Conservation (phyloP, 805 yeast species). For the Cyberlindnera veronae region DNA sequence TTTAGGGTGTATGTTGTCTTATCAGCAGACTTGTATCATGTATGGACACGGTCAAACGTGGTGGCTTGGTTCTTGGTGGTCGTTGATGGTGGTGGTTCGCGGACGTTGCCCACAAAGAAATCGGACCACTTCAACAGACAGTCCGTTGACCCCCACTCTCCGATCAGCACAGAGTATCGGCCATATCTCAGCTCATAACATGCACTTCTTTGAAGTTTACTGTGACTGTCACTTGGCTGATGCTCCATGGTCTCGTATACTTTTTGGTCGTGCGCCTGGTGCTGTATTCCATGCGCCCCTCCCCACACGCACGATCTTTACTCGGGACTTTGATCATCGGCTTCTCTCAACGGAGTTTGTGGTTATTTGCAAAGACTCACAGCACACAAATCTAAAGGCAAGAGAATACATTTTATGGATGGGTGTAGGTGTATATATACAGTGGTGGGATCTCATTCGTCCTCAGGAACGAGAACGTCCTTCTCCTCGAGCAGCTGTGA, state of each 20-base stretch:
- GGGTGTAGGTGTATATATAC: conserved; percentile 4
- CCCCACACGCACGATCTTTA: neutral
- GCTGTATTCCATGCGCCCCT: neutral
- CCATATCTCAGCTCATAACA: neutral
- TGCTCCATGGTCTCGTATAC: conserved; percentile 4
- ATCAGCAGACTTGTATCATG: too few relatives aligned
- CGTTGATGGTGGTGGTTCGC: too few relatives aligned
- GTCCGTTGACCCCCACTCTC: too few relatives aligned
- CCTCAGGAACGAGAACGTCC: conserved; percentile 76
- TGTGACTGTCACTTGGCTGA: neutral
- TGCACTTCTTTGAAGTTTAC: neutral
- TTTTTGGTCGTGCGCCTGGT: conserved; percentile 8
- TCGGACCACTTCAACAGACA: too few relatives aligned
- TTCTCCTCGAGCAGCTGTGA: conserved; percentile 78
- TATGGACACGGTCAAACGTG: too few relatives aligned
- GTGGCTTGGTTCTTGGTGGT: too few relatives aligned
- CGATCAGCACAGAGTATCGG: too few relatives aligned
- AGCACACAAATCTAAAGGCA: conserved; percentile 40
- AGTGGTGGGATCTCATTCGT: conserved; percentile 29
- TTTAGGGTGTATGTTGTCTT: too few relatives aligned
- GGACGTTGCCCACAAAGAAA: too few relatives aligned
- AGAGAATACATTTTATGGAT: conserved; percentile 30
- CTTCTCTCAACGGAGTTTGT: conserved; percentile 39
- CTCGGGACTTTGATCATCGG: neutral
- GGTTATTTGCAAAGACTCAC: conserved; percentile 23